Evolutionary conservation across 129 eudicot genomes (phyloP), one percentile per base, ranked within the genome.

Genomic region (Pulicaria dysenterica): DNA sequence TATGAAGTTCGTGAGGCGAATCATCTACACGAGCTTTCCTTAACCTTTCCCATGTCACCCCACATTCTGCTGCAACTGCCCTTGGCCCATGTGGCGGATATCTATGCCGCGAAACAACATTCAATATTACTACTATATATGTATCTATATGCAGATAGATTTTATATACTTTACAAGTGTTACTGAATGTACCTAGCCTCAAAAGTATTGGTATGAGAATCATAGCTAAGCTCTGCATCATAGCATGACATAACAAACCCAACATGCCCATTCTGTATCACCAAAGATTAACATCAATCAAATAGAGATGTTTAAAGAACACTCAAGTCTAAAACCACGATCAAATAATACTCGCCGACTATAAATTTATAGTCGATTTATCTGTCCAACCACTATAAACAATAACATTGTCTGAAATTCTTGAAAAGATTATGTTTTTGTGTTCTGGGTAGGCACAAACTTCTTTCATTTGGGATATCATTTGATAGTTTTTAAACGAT

Each of bases 241-340:
- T 90, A 90, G 79, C 96, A 85, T 5, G 95, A 90, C 73, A 90
- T 65, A 75, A 90, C 70, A 69, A 90, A 90, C 64, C 96, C 96
- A 78, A 90, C 84, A 77, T 87, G 95, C 58, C 95, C 91, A 58
- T 90, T 85, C 95, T 87, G 91, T 83, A 81, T 13, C 24, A 34
- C 37, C 47, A 61, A 7, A 15, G 17, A 41, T 50, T 12, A 51
- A 41, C 54, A 34, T 63, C 13, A 4, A 45, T 11, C 47, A 2
- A 58, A 46, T 43, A 19, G 13, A 55, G 36, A 15, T 55, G 41
- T 57, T 24, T 8, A 8, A 57, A 19, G 5, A n/a, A n/a, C n/a
- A 4, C 6, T 57, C 19, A 0, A 6, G 2, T 57, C 3, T 57
- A 57, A 3, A 16, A 31, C 6, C 17, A 38, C 3, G 37, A 56